Conservation (phyloP, 495 filamentous ascomycete genomes). For the Arthonia radiata region DNA sequence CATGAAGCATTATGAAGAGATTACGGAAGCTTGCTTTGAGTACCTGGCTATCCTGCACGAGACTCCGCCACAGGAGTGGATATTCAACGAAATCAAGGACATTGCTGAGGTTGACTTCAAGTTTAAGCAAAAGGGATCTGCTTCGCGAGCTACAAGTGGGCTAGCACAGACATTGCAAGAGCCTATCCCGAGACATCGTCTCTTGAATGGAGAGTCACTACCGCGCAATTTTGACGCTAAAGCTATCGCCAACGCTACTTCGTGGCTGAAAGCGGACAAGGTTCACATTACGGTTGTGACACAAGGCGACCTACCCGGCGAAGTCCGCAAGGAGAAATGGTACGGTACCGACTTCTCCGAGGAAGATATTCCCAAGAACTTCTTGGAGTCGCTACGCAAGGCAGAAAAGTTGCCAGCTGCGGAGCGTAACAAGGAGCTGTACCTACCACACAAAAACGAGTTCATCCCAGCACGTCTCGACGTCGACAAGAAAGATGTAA, state of each 20-base stretch:
- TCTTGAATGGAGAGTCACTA: slow-evolving; percentile 51
- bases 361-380: slow-evolving; percentile 56
- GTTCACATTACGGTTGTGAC: slow-evolving; percentile 64
- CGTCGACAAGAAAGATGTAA: slow-evolving; percentile 77
- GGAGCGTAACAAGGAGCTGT: slow-evolving; percentile 41
- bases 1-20: slow-evolving; percentile 59
- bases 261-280: slow-evolving; percentile 64
- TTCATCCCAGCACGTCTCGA: slow-evolving; percentile 88
- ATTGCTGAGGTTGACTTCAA: slow-evolving; percentile 82
- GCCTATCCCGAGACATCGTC: slow-evolving; percentile 57
- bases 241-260: slow-evolving; percentile 48
- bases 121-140: slow-evolving; percentile 78
- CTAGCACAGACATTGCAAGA: slow-evolving; percentile 74
- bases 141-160: slow-evolving; percentile 65
- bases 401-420: slow-evolving; percentile 31
- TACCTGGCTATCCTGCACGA: slow-evolving; percentile 78
- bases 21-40: slow-evolving; percentile 74
- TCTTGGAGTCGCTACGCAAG: slow-evolving; percentile 39
- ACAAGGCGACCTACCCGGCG: slow-evolving; percentile 54
- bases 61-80: slow-evolving; percentile 67
- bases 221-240: slow-evolving; percentile 56
- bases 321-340: slow-evolving; percentile 82
- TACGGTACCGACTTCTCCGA: slow-evolving; percentile 86
- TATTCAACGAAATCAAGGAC: slow-evolving; percentile 71
- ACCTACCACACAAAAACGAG: slow-evolving; percentile 81